Conservation (phyloP, 1,139 yeast genomes). For the Yamadazyma kanchanaburiensis region DNA sequence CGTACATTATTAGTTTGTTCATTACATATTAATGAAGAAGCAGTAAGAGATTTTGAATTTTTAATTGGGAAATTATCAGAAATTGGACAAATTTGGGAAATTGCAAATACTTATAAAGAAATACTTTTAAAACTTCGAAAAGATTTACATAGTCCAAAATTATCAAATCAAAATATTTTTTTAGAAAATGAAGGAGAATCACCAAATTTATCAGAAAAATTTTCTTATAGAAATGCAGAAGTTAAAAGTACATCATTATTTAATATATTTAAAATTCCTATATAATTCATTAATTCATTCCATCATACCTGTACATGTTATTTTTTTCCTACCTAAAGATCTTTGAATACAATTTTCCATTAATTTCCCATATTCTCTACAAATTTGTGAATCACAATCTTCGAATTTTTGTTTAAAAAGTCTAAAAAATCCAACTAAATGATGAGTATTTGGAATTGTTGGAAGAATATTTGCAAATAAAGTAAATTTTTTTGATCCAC, state of each 20-base stretch:
- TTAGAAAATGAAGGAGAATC: background rate
- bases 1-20: background rate
- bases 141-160: background rate
- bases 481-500: slow-evolving; percentile 9
- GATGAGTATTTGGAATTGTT: slow-evolving; percentile 17
- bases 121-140: background rate
- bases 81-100: slow-evolving; percentile 3
- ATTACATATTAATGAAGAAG: slow-evolving; percentile 1
- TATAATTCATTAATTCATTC: slow-evolving; percentile 8
- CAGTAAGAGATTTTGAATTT: slow-evolving; percentile 3
- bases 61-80: slow-evolving; percentile 2
- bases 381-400: slow-evolving; percentile 55
- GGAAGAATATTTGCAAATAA: slow-evolving; percentile 12
- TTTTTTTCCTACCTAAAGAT: slow-evolving; percentile 46
- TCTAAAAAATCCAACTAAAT: slow-evolving; percentile 40
- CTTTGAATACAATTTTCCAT: slow-evolving; percentile 54
- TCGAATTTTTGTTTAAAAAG: slow-evolving; percentile 25
- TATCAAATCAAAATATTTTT: background rate
- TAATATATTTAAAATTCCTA: background rate
- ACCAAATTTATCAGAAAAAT: background rate
- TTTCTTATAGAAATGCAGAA: slow-evolving; percentile 1
- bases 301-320: slow-evolving; percentile 51
- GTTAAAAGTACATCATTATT: background rate
- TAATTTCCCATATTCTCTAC: slow-evolving; percentile 54
- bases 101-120: slow-evolving; percentile 1